These are phyloP conservation scores for Leptosphaerulina australis DNA, from an alignment of 2,329 filamentous ascomycete genomes.

Conservation along the genomic window DNA sequence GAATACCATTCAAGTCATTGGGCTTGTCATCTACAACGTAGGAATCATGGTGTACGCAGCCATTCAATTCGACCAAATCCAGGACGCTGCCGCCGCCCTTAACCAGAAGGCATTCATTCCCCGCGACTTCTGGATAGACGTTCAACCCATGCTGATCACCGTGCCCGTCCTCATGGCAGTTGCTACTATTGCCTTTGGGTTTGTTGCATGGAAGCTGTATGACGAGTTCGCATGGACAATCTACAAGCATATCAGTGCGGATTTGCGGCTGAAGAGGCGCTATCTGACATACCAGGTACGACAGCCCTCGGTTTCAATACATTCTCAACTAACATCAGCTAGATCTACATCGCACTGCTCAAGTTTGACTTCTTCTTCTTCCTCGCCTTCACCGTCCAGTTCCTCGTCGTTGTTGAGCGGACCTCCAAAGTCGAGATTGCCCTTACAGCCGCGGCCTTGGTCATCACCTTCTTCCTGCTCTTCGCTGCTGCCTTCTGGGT, in stretches of 20 bases:
- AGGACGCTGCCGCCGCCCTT: slow-evolving; percentile 70
- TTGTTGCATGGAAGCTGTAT: slow-evolving; percentile 92
- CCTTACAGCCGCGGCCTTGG: slow-evolving; percentile 86
- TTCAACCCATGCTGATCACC: slow-evolving; percentile 79
- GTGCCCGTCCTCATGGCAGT: slow-evolving; percentile 84
- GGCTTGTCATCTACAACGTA: slow-evolving; percentile 88
- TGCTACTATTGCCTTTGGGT: slow-evolving; percentile 72
- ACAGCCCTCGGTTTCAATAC: neutral
- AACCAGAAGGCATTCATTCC: slow-evolving; percentile 53
- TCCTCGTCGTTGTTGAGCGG: slow-evolving; percentile 83
- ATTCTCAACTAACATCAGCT: slow-evolving; percentile 23
- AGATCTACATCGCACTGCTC: slow-evolving; percentile 97
- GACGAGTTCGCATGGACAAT: slow-evolving; percentile 99
- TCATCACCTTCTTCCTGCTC: slow-evolving; percentile 87
- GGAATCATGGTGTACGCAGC: slow-evolving; percentile 91
- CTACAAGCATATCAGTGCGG: slow-evolving; percentile 97
- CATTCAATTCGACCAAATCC: slow-evolving; percentile 90
- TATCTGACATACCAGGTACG: slow-evolving; percentile 93
- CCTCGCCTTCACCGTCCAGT: slow-evolving; percentile 97
- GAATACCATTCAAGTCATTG: slow-evolving; percentile 98
- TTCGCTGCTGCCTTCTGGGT: slow-evolving; percentile 85
- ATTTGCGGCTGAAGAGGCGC: slow-evolving; percentile 93
- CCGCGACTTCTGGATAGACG: slow-evolving; percentile 67
- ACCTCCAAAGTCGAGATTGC: slow-evolving; percentile 75
- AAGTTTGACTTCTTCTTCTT: slow-evolving; percentile 99